Base-by-base conservation (phyloP, 805 yeast species). In the Teunomyces pallodes region DNA sequence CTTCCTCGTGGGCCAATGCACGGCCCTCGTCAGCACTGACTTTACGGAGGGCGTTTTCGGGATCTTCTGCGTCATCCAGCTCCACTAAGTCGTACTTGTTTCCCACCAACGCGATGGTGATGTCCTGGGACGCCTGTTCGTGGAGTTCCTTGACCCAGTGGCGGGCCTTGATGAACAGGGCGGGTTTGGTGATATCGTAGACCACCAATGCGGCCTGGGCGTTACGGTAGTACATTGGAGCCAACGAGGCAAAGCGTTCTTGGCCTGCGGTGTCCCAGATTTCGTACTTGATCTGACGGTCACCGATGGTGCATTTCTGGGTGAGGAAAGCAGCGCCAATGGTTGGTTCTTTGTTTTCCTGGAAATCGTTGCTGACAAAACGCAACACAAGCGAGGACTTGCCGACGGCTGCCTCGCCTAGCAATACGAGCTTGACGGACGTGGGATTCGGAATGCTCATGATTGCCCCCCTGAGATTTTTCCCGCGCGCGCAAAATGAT, bases 221-320 rank as follows among this genome's bases (percentile, higher is more conserved):
- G 62, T 94, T 92, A 65, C 99, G 81, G 72, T 92, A 92, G 70
- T 92, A 92, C 94, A 92, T 86, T 27, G 98, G 98, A 1, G 98
- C 97, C 60, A 92, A 78, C 24, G 92, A 84, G 12, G 97, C 97
- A 74, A 92, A 92, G 54, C 99, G 74, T 67, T 92, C 99, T 74
- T 92, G 98, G 16, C 99, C 99, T 2, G 98, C 98, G 10, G 98
- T 91, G 65, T 91, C 98, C 96, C 96, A 88, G 50, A 88, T 89
- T 64, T 88, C 96, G 65, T 89, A 90, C 67, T 94, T 92, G 62
- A 92, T 88, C 7, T 94, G 87, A 60, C 86, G 80, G 51, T 84
- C 86, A 43, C 94, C 87, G 61, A 94, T 85, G 17, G 88, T 82
- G 62, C 96, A 91, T 61, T 95, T 83, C 65, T 92, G 98, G 33